Conservation (phyloP, 768 basidiomycete species). For the Leccinum aurantiacum region DNA sequence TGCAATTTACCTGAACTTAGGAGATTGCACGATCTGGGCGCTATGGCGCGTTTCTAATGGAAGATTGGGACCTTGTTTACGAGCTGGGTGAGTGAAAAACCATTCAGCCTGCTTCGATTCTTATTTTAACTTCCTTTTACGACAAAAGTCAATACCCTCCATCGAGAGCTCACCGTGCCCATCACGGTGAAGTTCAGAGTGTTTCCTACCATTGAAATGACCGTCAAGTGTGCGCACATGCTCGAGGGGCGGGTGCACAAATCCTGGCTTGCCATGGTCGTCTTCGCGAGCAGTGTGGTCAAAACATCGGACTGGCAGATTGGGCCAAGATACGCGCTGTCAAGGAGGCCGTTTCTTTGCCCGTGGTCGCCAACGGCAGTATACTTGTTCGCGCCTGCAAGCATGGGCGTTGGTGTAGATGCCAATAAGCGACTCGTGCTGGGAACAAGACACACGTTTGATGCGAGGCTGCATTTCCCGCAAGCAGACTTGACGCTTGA, state of each 20-base stretch:
- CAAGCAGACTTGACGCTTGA: too few relatives aligned
- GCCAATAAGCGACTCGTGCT: neutral
- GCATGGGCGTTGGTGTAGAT: conserved; percentile 16
- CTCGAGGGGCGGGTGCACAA: conserved; percentile 94
- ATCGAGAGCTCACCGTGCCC: conserved; percentile 81
- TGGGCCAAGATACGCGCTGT: conserved; percentile 90
- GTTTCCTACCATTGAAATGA: conserved; percentile 81
- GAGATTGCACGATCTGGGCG: conserved; percentile 86
- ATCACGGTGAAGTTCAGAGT: conserved; percentile 97
- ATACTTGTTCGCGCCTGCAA: conserved; percentile 68
- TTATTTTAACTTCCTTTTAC: neutral
- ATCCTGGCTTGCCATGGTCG: conserved; percentile 94
- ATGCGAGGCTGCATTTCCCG: too few relatives aligned
- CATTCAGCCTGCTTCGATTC: neutral
- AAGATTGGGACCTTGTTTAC: conserved; percentile 91
- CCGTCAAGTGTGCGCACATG: conserved; percentile 94
- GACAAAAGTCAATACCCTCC: conserved; percentile 75
- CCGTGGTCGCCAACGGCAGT: conserved; percentile 97
- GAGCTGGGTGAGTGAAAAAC: conserved; percentile 58
- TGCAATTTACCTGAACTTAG: conserved; percentile 93
- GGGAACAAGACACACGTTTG: too few relatives aligned
- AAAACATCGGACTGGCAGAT: conserved; percentile 80
- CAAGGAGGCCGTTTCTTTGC: conserved; percentile 84
- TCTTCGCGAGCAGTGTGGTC: conserved; percentile 87
- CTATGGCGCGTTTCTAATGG: conserved; percentile 91